Evolutionary conservation across 2,329 filamentous ascomycete genomes (phyloP).

Genomic region (Fonsecaea nubica): DNA sequence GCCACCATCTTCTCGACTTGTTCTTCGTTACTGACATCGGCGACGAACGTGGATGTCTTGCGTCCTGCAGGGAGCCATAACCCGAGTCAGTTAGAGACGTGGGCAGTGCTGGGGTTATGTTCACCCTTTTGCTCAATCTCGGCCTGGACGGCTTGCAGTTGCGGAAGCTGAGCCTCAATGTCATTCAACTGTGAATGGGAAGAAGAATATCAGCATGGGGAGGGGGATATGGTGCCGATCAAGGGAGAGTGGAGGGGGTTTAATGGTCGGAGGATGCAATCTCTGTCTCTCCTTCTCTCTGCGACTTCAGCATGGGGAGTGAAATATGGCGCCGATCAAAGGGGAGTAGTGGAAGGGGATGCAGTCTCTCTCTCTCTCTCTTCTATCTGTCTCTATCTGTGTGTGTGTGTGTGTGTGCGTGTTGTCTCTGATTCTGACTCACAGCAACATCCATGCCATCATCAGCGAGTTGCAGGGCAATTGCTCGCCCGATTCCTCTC

Average conservation of each 20-base stretch:
- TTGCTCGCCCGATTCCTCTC: constrained; percentile 56
- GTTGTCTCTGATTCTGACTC: neutral
- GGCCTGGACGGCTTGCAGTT: constrained; percentile 8
- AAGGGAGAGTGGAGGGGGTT: too few relatives aligned
- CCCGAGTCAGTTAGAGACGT: neutral
- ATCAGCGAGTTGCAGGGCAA: constrained; percentile 56
- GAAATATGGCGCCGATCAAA: too few relatives aligned
- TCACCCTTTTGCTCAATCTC: constrained; percentile 19
- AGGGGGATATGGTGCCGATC: neutral
- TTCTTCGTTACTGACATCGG: constrained; percentile 17
- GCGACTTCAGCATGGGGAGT: too few relatives aligned
- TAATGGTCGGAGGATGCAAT: too few relatives aligned
- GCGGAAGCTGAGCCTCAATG: constrained; percentile 6
- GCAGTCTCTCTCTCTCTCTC: too few relatives aligned
- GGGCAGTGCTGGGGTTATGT: neutral
- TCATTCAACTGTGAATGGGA: constrained; percentile 12
- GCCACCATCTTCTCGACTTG: constrained; percentile 15
- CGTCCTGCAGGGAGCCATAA: neutral
- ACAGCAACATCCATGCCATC: constrained; percentile 23
- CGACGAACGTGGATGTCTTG: neutral
- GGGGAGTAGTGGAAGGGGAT: too few relatives aligned
- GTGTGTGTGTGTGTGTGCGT: too few relatives aligned
- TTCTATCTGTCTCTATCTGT: too few relatives aligned
- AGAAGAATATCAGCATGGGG: neutral
- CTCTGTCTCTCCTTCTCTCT: too few relatives aligned